Percentiles rank a stretch among this genome's conserved stretches.
phyloP scores from a whole-genome alignment of 2,329 filamentous ascomycete species.

The Pleomassaria siparia region DNA sequence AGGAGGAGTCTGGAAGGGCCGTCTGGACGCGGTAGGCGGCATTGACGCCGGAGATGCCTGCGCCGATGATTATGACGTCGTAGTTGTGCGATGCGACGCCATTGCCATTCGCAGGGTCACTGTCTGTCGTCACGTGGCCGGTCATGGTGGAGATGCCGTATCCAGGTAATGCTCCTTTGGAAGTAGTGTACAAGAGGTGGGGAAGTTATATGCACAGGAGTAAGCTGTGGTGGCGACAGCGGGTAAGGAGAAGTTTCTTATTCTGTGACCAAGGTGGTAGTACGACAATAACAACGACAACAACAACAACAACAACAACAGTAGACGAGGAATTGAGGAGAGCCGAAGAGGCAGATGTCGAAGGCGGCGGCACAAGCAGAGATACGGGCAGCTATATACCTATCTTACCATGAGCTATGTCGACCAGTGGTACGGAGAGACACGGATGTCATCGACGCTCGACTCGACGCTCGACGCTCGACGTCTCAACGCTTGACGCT shows the following conservation, averaged over 20 bases:
- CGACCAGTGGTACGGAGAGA: too few species aligned
- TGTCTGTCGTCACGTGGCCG: constrained; percentile 22
- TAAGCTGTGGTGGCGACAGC: background rate
- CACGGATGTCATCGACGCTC: too few species aligned
- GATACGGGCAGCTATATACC: too few species aligned
- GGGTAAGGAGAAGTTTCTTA: background rate
- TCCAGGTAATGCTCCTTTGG: background rate
- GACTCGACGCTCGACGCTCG: too few species aligned
- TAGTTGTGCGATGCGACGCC: constrained; percentile 23
- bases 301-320: too few species aligned
- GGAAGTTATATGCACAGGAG: background rate
- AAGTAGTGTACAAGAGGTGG: background rate
- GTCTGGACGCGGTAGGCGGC: constrained; percentile 69
- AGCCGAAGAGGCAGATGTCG: background rate
- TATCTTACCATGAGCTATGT: too few species aligned
- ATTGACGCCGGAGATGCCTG: constrained; percentile 76
- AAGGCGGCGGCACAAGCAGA: background rate
- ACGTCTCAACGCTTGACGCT: too few species aligned
- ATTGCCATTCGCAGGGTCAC: constrained; percentile 11
- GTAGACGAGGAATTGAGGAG: background rate
- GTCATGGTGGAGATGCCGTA: constrained; percentile 16
- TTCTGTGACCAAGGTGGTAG: too few species aligned
- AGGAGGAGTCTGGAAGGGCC: constrained; percentile 57
- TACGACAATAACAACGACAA: too few species aligned
- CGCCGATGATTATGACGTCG: constrained; percentile 65